Evolutionary conservation across 139 green algal species (phyloP), one percentile per base, ranked within the genome.

Genomic region (Pleodorina starrii): DNA sequence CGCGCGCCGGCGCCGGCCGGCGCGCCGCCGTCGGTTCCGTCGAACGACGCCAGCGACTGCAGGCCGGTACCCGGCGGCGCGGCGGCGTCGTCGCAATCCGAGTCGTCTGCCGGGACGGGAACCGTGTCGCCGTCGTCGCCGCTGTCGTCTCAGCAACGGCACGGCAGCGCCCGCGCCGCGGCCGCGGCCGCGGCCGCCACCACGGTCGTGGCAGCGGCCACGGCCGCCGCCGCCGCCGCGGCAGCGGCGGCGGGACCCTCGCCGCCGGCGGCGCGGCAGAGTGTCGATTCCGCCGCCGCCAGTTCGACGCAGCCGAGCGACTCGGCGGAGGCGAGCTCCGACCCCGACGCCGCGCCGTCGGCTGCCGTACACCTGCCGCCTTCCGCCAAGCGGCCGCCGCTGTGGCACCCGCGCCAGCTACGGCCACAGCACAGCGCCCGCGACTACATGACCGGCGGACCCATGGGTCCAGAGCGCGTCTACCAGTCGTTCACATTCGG

Each of bases 401-500:
- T 29, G 32, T 32, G 16, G 68, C 68, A 57, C 35, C 21, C 69
- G 25, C 72, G 72, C 40, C 11, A 80, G 72, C 72, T 80, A 40
- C 72, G 72, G 40, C 19, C 9, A 25, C 72, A 80, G 72, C 40
- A 57, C 42, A 80, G 72, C 42, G 72, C 72, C 72, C 72, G 72
- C 14, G 72, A 80, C 72, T 29, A 12, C 42, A 36, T 23, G 19
- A 44, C 19, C 38, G 32, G 68, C 32, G 68, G 14, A 2, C 1
- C 2, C 2, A 43, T 76, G 14, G 68, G 68, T 10, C 68, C 68
- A 27, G 14, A 76, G 35, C 68, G 68, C 35, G 68, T 76, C 0
- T 44, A 82, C 25, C 43, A 66, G 48, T 84, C 76, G 11, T 84
- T 84, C 50, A 84, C 76, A 11, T 84, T 63, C n/a, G 76, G 76